A percentile compares a stretch with the other conserved stretches of the same genome.
Conservation (phyloP, 2,329 filamentous ascomycete genomes). For the Beauveria pseudobassiana region DNA sequence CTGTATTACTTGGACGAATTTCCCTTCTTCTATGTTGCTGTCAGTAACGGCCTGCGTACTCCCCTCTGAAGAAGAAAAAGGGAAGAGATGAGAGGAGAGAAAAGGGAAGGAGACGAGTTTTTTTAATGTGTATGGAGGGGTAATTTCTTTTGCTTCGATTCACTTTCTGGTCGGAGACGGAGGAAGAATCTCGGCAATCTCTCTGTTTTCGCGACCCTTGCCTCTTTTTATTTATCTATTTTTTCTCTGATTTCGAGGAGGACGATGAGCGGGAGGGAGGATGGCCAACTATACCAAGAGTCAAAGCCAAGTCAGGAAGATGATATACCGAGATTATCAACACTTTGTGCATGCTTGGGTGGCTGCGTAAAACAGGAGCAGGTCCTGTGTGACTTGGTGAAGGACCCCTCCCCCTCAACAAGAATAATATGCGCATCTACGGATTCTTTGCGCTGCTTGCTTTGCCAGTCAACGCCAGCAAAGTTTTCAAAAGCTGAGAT, state of each 20-base stretch:
- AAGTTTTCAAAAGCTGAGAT: too few species aligned
- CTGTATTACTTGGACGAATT: conserved; percentile 11
- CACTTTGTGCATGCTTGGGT: conserved; percentile 6
- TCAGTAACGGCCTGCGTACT: background rate
- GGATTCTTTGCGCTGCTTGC: too few species aligned
- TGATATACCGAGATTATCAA: conserved; percentile 32
- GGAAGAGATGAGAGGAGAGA: background rate
- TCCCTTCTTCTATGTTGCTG: background rate
- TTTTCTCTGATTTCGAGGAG: conserved; percentile 8
- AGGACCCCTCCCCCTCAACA: too few species aligned
- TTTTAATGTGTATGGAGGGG: background rate
- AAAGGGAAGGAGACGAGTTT: background rate
- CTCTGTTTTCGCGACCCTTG: background rate
- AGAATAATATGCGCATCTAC: too few species aligned
- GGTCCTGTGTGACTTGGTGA: too few species aligned
- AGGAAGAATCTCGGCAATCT: background rate
- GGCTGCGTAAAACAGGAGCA: background rate
- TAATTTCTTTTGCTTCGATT: background rate
- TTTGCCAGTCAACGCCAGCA: too few species aligned
- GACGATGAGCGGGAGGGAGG: conserved; percentile 1
- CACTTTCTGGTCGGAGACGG: background rate
- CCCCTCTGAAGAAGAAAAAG: background rate
- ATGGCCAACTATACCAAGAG: conserved; percentile 24
- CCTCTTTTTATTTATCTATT: background rate
- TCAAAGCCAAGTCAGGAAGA: conserved; percentile 24